A percentile compares a stretch with the other conserved stretches of the same genome.
phyloP scores from a whole-genome alignment of 1,139 yeast genomes.

The Sugiyamaella xylanicola region DNA sequence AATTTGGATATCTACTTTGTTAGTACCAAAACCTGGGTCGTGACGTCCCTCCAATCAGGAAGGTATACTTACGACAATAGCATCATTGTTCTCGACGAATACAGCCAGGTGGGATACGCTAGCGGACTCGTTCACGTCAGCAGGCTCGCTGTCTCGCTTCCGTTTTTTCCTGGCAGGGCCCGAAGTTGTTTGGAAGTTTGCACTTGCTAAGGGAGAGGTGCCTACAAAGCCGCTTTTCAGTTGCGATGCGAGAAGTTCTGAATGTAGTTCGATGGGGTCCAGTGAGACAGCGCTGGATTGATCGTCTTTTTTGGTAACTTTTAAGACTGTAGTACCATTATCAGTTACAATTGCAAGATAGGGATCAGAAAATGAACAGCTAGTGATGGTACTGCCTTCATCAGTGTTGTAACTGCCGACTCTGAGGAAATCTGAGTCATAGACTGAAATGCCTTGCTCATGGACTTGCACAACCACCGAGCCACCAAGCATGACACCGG shows the following conservation, averaged over 20 bases:
- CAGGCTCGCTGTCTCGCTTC: conserved; percentile 21
- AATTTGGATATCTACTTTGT: conserved; percentile 8
- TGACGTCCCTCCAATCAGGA: not conserved
- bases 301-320: conserved; percentile 1
- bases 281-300: not conserved
- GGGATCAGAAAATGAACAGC: conserved; percentile 50
- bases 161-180: conserved; percentile 21
- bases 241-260: not conserved
- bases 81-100: conserved; percentile 19
- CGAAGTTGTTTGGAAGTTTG: not conserved
- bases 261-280: not conserved
- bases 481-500: conserved; percentile 62
- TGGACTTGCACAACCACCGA: conserved; percentile 74
- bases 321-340: conserved; percentile 27
- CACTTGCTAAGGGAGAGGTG: conserved; percentile 1
- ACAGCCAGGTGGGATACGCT: not conserved
- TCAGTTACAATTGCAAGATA: conserved; percentile 32
- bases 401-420: conserved; percentile 26
- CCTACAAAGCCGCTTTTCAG: not conserved
- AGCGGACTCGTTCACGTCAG: not conserved
- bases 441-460: conserved; percentile 63
- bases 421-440: conserved; percentile 61
- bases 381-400: conserved; percentile 53
- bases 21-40: not conserved
- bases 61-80: conserved; percentile 21